phyloP scores from a whole-genome alignment of 2,329 filamentous ascomycete species.

The Hypoxylon sp. region DNA sequence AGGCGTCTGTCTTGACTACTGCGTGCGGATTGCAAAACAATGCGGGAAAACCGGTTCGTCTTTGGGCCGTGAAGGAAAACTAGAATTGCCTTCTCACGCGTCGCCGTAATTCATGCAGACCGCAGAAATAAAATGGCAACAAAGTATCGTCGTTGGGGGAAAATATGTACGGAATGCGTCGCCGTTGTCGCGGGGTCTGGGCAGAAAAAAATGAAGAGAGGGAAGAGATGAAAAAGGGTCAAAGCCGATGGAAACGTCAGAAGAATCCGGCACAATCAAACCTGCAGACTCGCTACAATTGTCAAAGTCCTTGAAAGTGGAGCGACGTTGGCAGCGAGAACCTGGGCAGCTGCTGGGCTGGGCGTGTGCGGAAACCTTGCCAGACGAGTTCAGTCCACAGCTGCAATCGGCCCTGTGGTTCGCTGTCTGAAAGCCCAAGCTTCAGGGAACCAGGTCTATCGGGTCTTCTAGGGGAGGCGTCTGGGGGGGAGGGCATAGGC shows the following conservation, averaged over 20 bases:
- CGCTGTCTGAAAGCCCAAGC: slow-evolving; percentile 17
- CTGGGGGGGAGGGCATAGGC: slow-evolving; percentile 10
- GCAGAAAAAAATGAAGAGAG: slow-evolving; percentile 43
- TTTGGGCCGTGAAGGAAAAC: slow-evolving; percentile 23
- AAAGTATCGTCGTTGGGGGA: slow-evolving; percentile 50
- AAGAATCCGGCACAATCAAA: slow-evolving; percentile 45
- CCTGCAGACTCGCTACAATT: slow-evolving; percentile 33
- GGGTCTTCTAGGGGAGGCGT: not conserved
- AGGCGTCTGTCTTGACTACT: slow-evolving; percentile 27
- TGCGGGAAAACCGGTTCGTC: slow-evolving; percentile 33
- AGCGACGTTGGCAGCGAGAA: slow-evolving; percentile 12
- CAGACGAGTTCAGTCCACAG: slow-evolving; percentile 15
- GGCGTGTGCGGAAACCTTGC: slow-evolving; percentile 5
- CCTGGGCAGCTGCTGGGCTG: not conserved
- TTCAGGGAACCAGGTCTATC: slow-evolving; percentile 21
- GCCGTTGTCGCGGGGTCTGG: slow-evolving; percentile 52
- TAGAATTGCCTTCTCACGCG: slow-evolving; percentile 25
- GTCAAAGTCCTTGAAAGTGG: slow-evolving; percentile 36
- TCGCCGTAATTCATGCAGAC: slow-evolving; percentile 24
- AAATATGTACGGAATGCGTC: slow-evolving; percentile 49
- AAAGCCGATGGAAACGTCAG: slow-evolving; percentile 52
- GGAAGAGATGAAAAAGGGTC: slow-evolving; percentile 48
- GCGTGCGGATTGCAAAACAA: slow-evolving; percentile 38
- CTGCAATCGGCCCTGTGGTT: slow-evolving; percentile 24
- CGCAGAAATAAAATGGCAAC: slow-evolving; percentile 45